Conservation (phyloP, 2,329 filamentous ascomycete species). For the Diaporthe vexans region DNA sequence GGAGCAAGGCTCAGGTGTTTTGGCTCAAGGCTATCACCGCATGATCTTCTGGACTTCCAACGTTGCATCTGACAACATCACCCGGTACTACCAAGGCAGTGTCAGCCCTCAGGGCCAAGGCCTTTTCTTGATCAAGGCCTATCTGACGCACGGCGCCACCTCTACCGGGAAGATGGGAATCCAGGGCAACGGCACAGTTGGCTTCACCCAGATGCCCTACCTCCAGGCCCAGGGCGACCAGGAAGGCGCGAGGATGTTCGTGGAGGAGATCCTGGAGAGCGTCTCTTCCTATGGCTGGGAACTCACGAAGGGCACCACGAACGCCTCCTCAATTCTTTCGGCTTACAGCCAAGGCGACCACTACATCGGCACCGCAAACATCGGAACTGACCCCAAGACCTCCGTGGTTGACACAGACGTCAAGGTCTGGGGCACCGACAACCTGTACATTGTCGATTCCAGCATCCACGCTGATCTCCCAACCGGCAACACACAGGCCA, state of each 20-base stretch:
- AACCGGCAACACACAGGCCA: conserved; percentile 76
- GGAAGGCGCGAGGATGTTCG: conserved; percentile 46
- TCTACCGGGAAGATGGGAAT: conserved; percentile 61
- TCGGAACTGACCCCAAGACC: conserved; percentile 66
- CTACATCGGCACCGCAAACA: conserved; percentile 72
- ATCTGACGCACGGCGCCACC: conserved; percentile 64
- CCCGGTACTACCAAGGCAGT: conserved; percentile 57
- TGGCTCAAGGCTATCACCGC: conserved; percentile 60
- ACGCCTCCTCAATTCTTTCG: neutral
- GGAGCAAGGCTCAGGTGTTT: conserved; percentile 51
- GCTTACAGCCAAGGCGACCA: conserved; percentile 53
- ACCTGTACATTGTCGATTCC: conserved; percentile 77
- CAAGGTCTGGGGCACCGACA: conserved; percentile 77
- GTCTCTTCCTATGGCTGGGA: conserved; percentile 43
- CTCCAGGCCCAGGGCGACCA: conserved; percentile 50
- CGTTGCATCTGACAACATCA: conserved; percentile 46
- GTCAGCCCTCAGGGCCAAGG: conserved; percentile 49
- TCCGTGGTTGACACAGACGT: conserved; percentile 75
- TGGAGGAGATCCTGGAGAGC: conserved; percentile 47
- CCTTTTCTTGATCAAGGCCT: conserved; percentile 61
- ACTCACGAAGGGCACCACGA: neutral
- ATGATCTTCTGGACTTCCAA: conserved; percentile 62
- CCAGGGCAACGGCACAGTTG: conserved; percentile 54
- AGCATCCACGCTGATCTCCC: conserved; percentile 78
- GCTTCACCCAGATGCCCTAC: conserved; percentile 54